Conservation (phyloP, 768 basidiomycete genomes). For the Hygrophorus pudorinus region DNA sequence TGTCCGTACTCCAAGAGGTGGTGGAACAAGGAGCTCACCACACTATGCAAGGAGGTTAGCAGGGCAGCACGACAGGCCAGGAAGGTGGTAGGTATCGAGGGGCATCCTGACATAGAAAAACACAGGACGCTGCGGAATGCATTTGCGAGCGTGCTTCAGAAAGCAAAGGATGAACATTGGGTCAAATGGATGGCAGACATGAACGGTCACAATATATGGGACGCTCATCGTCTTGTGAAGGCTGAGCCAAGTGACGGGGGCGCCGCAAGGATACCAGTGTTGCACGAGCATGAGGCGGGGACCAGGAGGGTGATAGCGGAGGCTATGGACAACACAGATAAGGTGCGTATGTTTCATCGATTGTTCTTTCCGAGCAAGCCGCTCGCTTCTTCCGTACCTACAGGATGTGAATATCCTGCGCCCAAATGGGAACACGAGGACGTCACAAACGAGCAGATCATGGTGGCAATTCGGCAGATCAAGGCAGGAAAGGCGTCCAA, state of each 20-base stretch:
- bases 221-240: too few relatives aligned
- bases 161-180: too few relatives aligned
- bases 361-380: slow-evolving; percentile 21
- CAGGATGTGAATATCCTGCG: slow-evolving; percentile 16
- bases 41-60: not conserved
- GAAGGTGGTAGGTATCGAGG: not conserved
- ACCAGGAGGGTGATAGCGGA: not conserved
- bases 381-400: slow-evolving; percentile 1
- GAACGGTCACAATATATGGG: too few relatives aligned
- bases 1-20: slow-evolving; percentile 2
- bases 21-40: not conserved
- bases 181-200: too few relatives aligned
- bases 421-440: slow-evolving; percentile 11
- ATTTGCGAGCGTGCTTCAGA: too few relatives aligned
- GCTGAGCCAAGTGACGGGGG: slow-evolving; percentile 2
- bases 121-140: slow-evolving; percentile 4
- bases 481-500: slow-evolving; percentile 25
- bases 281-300: not conserved
- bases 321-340: slow-evolving; percentile 4
- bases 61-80: too few relatives aligned
- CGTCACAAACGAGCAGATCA: slow-evolving; percentile 19
- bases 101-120: not conserved
- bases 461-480: slow-evolving; percentile 15
- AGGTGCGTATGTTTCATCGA: not conserved
- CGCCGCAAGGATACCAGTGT: not conserved